A percentile compares a stretch with the other conserved stretches of the same genome.
Conservation (phyloP, 192 early-diverging fungal species). For the Radiomyces spectabilis region DNA sequence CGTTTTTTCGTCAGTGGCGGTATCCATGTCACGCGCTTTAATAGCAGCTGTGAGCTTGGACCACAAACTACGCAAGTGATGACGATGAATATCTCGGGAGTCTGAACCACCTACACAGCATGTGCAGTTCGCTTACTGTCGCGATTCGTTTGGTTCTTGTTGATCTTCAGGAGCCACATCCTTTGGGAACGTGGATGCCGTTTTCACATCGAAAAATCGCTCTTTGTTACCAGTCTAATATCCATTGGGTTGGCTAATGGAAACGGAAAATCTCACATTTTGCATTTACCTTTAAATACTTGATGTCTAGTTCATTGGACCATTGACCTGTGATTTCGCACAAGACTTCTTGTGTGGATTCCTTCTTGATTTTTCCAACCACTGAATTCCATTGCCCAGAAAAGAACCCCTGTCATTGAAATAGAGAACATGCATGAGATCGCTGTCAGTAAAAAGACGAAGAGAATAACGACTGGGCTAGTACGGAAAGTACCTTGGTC, state of each 20-base stretch:
- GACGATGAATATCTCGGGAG: too few species aligned
- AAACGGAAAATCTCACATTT: background rate
- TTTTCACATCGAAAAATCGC: slow-evolving; percentile 62
- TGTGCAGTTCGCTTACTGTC: too few species aligned
- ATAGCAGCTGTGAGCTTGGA: slow-evolving; percentile 66
- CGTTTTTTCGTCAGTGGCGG: slow-evolving; percentile 62
- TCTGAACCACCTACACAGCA: too few species aligned
- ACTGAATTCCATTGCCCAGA: slow-evolving; percentile 71
- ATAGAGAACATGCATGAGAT: background rate
- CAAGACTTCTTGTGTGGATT: slow-evolving; percentile 64
- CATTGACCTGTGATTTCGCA: slow-evolving; percentile 88
- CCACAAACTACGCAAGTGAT: slow-evolving; percentile 73
- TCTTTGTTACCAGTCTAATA: slow-evolving; percentile 31
- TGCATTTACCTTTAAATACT: too few species aligned
- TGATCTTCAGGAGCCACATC: slow-evolving; percentile 55
- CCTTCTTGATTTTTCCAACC: slow-evolving; percentile 74
- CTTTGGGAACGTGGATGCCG: slow-evolving; percentile 53
- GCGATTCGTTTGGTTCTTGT: slow-evolving; percentile 79
- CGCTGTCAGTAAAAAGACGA: too few species aligned
- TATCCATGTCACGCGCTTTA: slow-evolving; percentile 50
- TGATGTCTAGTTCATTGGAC: slow-evolving; percentile 63
- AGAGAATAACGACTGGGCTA: background rate
- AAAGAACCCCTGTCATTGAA: slow-evolving; percentile 56
- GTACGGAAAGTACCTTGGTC: slow-evolving; percentile 59
- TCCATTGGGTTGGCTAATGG: background rate